Evolutionary conservation across 495 filamentous ascomycete genomes (phyloP), one percentile per base, ranked within the genome.

Genomic region (Emericellopsis terricola): DNA sequence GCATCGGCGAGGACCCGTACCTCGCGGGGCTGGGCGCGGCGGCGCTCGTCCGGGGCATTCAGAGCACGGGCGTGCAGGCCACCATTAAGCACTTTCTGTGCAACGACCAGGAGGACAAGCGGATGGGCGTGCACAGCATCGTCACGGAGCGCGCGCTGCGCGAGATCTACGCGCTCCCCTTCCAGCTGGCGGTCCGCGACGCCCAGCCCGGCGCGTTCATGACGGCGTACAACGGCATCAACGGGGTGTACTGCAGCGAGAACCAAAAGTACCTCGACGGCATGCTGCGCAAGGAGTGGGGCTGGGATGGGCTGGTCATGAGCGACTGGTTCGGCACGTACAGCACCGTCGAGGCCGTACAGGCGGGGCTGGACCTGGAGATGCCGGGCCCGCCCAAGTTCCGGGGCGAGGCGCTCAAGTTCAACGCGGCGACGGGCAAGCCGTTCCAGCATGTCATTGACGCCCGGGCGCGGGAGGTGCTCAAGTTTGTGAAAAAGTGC

Each of bases 51-150:
- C 71, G 70, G 41, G 78, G 78, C 8, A 66, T 87, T 26, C 76
- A 87, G 48, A 64, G 63, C 20, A 76, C 69, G 24, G 75, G 76
- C 2, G 68, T 85, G 15, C 70, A 68, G 15, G 74, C 78, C 0
- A 79, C 75, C 1, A 56, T 82, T 31, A 87, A 85, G 60, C 81
- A 87, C 47, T 87, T 81, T 45, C 71, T 79, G n/a, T 75, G 70
- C 41, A 87, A 85, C 48, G 81, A 85, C 44, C 74, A 78, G 45
- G 80, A 87, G 44, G 71, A 78, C 37, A 68, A 72, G 51, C 59
- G 81, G 0, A 68, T 77, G 57, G 71, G 68, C 1, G 73, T 82
- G 1, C 59, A 75, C 48, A 69, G 64, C 28, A 69, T 76, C 31
- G 55, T 85, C 13, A 74, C 75, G 1, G 64, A 77, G 33, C 64